Percentiles rank a stretch among this genome's conserved stretches.
phyloP scores from a whole-genome alignment of 164 flowering plant species.

The Sextonia rubra region DNA sequence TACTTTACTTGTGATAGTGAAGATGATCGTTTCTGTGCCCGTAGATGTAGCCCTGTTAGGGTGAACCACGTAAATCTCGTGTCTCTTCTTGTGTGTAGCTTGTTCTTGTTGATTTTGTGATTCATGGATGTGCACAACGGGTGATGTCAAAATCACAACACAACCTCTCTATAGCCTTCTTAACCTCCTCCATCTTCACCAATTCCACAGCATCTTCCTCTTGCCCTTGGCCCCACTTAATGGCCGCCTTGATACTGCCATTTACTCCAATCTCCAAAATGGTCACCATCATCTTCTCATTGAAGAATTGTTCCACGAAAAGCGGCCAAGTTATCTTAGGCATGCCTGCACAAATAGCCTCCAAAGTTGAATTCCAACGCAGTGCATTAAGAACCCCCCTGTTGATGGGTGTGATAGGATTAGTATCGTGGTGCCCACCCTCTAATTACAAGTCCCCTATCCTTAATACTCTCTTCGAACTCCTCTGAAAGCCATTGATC shows the following conservation, averaged over 20 bases:
- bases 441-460: conserved; percentile 43
- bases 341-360: conserved; percentile 43
- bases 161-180: conserved; percentile 26
- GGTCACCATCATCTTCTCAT: conserved; percentile 46
- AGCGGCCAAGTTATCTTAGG: conserved; percentile 69
- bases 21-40: too few species aligned
- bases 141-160: too few species aligned
- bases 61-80: too few species aligned
- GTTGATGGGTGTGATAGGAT: conserved; percentile 47
- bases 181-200: conserved; percentile 20
- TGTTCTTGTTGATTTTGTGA: too few species aligned
- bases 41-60: too few species aligned
- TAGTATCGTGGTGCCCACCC: conserved; percentile 71
- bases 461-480: conserved; percentile 44
- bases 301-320: conserved; percentile 51
- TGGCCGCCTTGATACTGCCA: conserved; percentile 32
- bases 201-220: conserved; percentile 23
- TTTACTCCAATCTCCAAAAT: conserved; percentile 37
- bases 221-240: conserved; percentile 38
- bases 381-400: conserved; percentile 56
- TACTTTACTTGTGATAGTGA: too few species aligned
- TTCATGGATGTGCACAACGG: too few species aligned
- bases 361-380: conserved; percentile 70
- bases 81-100: too few species aligned
- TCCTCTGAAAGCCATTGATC: conserved; percentile 36